Evolutionary conservation across 352 stramenopile species (phyloP).

Genomic region (Phytophthora nicotianae): DNA sequence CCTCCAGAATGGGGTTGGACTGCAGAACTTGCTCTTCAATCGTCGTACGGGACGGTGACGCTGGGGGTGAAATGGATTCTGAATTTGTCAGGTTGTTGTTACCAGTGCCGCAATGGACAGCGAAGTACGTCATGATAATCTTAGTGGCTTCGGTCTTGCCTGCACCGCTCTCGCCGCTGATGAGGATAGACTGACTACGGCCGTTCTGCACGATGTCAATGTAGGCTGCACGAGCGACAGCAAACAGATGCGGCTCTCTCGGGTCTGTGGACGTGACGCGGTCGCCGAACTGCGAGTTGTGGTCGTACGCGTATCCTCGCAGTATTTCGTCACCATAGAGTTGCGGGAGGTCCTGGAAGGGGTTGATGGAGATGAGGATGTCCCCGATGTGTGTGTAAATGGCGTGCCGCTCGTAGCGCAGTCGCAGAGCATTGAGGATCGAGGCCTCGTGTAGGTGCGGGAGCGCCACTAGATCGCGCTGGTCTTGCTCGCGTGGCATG

Average conservation of each 20-base stretch:
- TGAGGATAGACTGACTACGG: conserved; percentile 84
- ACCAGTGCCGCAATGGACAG: conserved; percentile 60
- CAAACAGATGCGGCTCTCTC: conserved; percentile 72
- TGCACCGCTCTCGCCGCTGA: conserved; percentile 85
- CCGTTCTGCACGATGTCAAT: conserved; percentile 68
- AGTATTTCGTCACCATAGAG: conserved; percentile 69
- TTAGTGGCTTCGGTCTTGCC: conserved; percentile 92
- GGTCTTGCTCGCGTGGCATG: conserved; percentile 61
- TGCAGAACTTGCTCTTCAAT: conserved; percentile 90
- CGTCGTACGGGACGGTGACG: conserved; percentile 23
- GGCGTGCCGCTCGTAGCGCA: conserved; percentile 77
- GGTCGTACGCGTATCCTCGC: conserved; percentile 48
- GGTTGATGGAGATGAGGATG: conserved; percentile 89
- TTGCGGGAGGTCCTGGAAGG: conserved; percentile 74
- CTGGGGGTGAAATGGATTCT: conserved; percentile 21
- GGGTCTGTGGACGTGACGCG: conserved; percentile 11
- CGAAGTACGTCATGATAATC: conserved; percentile 92
- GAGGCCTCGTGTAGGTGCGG: conserved; percentile 88
- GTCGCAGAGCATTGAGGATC: conserved; percentile 78
- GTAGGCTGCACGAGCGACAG: conserved; percentile 75
- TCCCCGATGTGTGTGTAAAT: conserved; percentile 91
- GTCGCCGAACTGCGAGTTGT: conserved; percentile 21
- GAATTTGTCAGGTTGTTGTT: conserved; percentile 18
- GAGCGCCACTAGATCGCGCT: conserved; percentile 76
- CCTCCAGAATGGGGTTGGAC: conserved; percentile 91